phyloP scores from a whole-genome alignment of 371 early-diverging fungal genomes.

The Fennellomyces sp. region DNA sequence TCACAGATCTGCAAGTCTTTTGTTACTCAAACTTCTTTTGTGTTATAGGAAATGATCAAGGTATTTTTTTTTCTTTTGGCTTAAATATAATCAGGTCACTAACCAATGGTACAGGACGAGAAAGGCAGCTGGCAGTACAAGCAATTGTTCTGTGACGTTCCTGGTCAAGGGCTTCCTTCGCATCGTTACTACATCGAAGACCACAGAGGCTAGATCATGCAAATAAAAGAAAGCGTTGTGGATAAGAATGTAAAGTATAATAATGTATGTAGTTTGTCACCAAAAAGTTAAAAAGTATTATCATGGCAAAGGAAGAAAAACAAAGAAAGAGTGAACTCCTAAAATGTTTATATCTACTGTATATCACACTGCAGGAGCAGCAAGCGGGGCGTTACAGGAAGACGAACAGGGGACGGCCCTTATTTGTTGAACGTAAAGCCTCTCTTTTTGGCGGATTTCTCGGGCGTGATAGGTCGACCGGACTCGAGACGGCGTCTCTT shows the following conservation, averaged over 20 bases:
- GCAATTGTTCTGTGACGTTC: constrained; percentile 54
- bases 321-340: neutral
- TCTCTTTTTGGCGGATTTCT: constrained; percentile 82
- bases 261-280: too few relatives aligned
- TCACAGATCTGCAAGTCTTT: neutral
- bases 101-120: constrained; percentile 19
- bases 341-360: neutral
- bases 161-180: constrained; percentile 32
- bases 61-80: too few relatives aligned
- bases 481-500: constrained; percentile 89
- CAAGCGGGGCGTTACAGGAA: too few relatives aligned
- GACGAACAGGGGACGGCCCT: too few relatives aligned
- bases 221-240: neutral
- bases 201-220: neutral
- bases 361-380: too few relatives aligned
- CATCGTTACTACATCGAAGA: constrained; percentile 17
- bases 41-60: constrained; percentile 48
- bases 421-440: constrained; percentile 76
- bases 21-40: neutral
- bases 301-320: neutral
- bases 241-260: too few relatives aligned
- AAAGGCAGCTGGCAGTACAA: constrained; percentile 51
- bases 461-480: constrained; percentile 84
- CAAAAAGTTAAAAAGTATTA: too few relatives aligned
- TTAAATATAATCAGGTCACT: neutral